Base-by-base conservation (phyloP, 306 rosid species). In the Mimosa bimucronata region DNA sequence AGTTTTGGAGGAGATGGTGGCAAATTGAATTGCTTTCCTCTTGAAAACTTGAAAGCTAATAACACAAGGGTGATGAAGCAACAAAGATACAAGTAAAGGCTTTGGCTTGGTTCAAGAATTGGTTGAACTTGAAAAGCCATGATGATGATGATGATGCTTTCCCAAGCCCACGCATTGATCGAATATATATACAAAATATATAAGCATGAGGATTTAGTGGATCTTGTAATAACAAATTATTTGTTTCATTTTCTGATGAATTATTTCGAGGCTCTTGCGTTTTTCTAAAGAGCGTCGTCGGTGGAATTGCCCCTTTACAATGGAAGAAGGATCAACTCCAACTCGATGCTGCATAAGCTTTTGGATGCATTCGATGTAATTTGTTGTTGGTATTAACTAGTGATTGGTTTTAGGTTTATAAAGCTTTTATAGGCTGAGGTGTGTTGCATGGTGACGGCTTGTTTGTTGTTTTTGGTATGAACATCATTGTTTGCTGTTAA, bases 1-100 rank as follows among this genome's bases (percentile, higher is more conserved):
- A 77, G 28, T 60, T 71, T 78, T 7, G 80, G 68, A 34, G 86
- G 83, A 8, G 69, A 78, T 55, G 83, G 77, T 44, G 86, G 86
- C 26, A 71, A 74, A 3, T 71, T 84, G 16, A 1, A 2, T 57
- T 71, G 73, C 50, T 26, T 83, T 73, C 55, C 80, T 80, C 29
- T 60, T 31, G 18, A 31, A 45, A 77, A 40, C 70, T 83, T 80
- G 7, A 80, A 70, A 44, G 77, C 18, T 19, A 72, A 71, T n/a
- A n/a, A n/a, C 52, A 76, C 13, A 18, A 80, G n/a, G 78, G 26
- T 72, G 82, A 80, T 73, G 80, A 83, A 40, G 42, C 48, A 48
- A 0, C 61, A 66, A 52, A 79, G n/a, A 67, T 38, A 66, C 41
- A 58, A 10, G 80, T 10, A 77, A 37, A 73, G 31, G 28, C 26